Percentiles rank a stretch among this genome's conserved stretches.
Conservation (phyloP, 2,329 filamentous ascomycete species). For the Penicillium griseofulvum region DNA sequence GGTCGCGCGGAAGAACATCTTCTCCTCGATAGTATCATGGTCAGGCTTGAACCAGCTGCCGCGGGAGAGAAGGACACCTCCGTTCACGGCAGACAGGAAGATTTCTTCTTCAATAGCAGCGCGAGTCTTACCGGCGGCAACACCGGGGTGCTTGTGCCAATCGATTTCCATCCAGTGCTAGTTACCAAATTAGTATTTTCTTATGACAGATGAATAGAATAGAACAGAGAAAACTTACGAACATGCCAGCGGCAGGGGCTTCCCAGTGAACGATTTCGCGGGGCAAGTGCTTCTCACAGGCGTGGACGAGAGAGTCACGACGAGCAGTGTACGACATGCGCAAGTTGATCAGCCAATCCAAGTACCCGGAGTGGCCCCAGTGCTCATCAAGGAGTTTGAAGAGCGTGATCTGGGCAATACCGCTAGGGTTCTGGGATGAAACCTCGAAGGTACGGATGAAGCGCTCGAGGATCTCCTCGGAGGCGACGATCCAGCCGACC, state of each 20-base stretch:
- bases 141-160: slow-evolving; percentile 46
- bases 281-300: slow-evolving; percentile 77
- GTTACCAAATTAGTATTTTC: slow-evolving; percentile 2
- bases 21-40: slow-evolving; percentile 55
- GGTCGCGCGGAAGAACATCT: slow-evolving; percentile 84
- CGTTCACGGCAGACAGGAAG: slow-evolving; percentile 71
- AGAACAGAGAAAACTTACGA: slow-evolving; percentile 59
- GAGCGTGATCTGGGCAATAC: slow-evolving; percentile 77
- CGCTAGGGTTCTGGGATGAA: slow-evolving; percentile 79
- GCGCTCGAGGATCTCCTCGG: slow-evolving; percentile 77
- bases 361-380: slow-evolving; percentile 89
- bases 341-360: slow-evolving; percentile 84
- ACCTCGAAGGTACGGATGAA: slow-evolving; percentile 81
- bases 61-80: slow-evolving; percentile 75
- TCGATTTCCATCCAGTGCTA: slow-evolving; percentile 51
- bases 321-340: slow-evolving; percentile 77
- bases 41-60: slow-evolving; percentile 92
- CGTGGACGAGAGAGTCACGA: slow-evolving; percentile 71
- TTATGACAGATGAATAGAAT: not conserved
- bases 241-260: slow-evolving; percentile 86
- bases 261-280: slow-evolving; percentile 73
- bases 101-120: slow-evolving; percentile 75
- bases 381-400: slow-evolving; percentile 89
- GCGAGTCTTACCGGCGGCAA: slow-evolving; percentile 37
- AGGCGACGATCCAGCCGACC: slow-evolving; percentile 84